Conservation (phyloP, 2,329 filamentous ascomycete species). For the Gnomoniopsis smithogilvyi region DNA sequence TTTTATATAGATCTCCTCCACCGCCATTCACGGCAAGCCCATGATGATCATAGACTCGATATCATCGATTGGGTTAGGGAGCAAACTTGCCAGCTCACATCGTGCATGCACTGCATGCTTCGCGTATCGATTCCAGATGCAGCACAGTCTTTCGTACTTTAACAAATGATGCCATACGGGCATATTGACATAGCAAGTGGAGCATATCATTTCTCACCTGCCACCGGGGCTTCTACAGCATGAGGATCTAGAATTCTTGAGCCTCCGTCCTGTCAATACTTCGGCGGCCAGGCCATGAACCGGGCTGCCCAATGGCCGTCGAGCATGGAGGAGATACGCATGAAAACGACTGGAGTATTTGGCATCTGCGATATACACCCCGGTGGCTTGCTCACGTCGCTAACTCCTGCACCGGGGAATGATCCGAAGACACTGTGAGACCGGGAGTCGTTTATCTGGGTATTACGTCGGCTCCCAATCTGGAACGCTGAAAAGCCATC, state of each 20-base stretch:
- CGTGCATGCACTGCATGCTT: background rate
- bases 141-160: background rate
- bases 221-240: background rate
- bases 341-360: too few relatives aligned
- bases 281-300: too few relatives aligned
- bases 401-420: background rate
- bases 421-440: background rate
- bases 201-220: background rate
- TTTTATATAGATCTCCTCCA: background rate
- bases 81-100: conserved; percentile 3
- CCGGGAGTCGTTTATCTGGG: background rate
- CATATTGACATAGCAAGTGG: background rate
- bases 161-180: background rate
- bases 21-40: background rate
- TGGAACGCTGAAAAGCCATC: background rate
- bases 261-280: too few relatives aligned
- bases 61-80: background rate
- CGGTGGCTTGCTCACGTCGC: background rate
- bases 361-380: too few relatives aligned
- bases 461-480: background rate
- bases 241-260: background rate
- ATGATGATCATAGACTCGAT: background rate
- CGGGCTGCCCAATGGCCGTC: too few relatives aligned
- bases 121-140: background rate
- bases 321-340: too few relatives aligned